A percentile compares a stretch with the other conserved stretches of the same genome.
These are phyloP conservation scores for Byssoonygena ceratinophila DNA, from an alignment of 2,329 filamentous ascomycete species.

Conservation along the genomic window DNA sequence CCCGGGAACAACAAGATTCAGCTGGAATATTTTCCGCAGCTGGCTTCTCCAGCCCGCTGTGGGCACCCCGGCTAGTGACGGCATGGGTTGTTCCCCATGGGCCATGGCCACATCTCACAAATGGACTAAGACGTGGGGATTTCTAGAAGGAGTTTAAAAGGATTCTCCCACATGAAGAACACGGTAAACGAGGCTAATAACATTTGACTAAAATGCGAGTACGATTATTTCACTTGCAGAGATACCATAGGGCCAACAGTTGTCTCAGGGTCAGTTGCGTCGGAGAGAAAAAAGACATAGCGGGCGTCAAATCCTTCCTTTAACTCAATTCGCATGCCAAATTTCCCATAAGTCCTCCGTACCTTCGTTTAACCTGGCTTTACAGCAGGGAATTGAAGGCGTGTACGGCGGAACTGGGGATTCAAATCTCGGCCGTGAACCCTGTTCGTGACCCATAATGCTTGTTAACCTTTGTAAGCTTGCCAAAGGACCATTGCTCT, in stretches of 20 bases:
- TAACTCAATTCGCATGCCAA: too few relatives aligned
- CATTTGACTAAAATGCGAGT: background rate
- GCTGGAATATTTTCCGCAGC: background rate
- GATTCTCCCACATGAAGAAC: background rate
- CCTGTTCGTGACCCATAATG: too few relatives aligned
- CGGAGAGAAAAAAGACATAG: background rate
- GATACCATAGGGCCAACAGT: too few relatives aligned
- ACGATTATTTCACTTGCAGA: background rate
- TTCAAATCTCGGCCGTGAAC: too few relatives aligned
- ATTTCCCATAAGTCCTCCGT: too few relatives aligned
- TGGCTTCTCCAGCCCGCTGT: background rate
- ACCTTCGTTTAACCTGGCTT: too few relatives aligned
- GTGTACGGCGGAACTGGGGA: too few relatives aligned
- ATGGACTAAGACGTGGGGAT: background rate
- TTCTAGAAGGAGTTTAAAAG: conserved; percentile 1
- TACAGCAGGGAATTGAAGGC: too few relatives aligned
- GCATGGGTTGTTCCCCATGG: conserved; percentile 3
- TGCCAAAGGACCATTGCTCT: too few relatives aligned
- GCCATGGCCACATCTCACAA: too few relatives aligned
- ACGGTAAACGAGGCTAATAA: background rate
- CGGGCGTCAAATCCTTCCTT: background rate
- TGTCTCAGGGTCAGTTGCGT: background rate
- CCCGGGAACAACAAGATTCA: background rate
- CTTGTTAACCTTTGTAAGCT: too few relatives aligned
- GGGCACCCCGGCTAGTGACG: conserved; percentile 4